Conservation (phyloP, 2,329 filamentous ascomycete species). For the Cadophora gregata region DNA sequence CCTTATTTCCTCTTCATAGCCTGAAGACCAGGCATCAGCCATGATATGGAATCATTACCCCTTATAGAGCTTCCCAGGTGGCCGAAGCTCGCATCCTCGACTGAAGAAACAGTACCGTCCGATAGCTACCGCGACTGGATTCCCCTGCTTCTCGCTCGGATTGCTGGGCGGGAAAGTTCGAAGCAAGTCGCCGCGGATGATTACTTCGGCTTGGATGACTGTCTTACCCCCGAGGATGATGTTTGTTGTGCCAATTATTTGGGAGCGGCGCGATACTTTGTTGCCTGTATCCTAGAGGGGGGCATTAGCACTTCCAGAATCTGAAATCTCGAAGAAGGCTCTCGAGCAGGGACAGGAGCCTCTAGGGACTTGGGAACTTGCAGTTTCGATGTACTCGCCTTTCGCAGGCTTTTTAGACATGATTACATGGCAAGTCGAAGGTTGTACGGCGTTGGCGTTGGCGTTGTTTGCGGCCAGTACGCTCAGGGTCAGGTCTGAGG, state of each 20-base stretch:
- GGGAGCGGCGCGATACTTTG: constrained; percentile 92
- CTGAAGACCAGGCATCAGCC: background rate
- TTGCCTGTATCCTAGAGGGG: constrained; percentile 85
- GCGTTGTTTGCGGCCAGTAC: background rate
- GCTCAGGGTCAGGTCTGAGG: too few relatives aligned
- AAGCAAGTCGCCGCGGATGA: constrained; percentile 88
- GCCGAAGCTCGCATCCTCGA: constrained; percentile 77
- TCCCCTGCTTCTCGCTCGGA: constrained; percentile 39
- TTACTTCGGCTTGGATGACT: constrained; percentile 93
- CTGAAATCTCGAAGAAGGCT: background rate
- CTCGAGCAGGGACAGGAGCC: constrained; percentile 13
- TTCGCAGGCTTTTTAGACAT: constrained; percentile 82
- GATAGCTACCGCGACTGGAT: constrained; percentile 74
- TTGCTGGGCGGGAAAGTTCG: constrained; percentile 57
- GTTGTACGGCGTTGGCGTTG: constrained; percentile 1
- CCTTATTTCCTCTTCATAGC: background rate
- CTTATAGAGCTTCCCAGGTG: constrained; percentile 82
- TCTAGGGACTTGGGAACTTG: constrained; percentile 50
- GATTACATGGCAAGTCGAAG: constrained; percentile 28
- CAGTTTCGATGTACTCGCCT: constrained; percentile 97
- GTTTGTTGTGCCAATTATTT: constrained; percentile 93
- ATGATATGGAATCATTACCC: constrained; percentile 53
- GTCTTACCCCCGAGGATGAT: constrained; percentile 97
- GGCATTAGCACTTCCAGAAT: constrained; percentile 17
- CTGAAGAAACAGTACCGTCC: constrained; percentile 92